phyloP scores from a whole-genome alignment of 768 basidiomycete species.

The Leccinum boreale region DNA sequence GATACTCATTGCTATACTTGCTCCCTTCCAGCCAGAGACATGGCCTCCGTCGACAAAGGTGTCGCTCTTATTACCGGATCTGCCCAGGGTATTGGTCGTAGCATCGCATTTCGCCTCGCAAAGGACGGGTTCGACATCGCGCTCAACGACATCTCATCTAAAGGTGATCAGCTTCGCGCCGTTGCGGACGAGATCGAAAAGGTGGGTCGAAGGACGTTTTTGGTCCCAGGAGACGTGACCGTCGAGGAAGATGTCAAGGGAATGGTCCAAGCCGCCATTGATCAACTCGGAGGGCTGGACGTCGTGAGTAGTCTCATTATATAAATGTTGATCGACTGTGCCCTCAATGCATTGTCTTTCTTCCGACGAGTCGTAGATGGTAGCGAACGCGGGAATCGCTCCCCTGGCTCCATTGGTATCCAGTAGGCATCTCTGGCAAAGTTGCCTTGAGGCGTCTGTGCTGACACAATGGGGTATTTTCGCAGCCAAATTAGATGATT shows the following conservation, averaged over 20 bases:
- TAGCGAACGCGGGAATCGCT: constrained; percentile 10
- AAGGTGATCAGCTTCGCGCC: constrained; percentile 4
- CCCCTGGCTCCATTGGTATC: background rate
- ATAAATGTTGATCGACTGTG: background rate
- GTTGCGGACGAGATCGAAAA: constrained; percentile 9
- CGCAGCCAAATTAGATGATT: background rate
- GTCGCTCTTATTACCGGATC: constrained; percentile 29
- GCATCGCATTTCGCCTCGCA: constrained; percentile 14
- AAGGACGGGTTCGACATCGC: constrained; percentile 25
- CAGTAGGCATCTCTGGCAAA: background rate
- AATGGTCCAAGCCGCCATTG: background rate
- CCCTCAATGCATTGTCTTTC: too few relatives aligned
- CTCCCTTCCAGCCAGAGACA: background rate
- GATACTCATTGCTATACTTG: background rate
- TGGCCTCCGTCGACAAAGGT: constrained; percentile 9
- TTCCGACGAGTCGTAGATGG: constrained; percentile 5
- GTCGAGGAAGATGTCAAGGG: constrained; percentile 1
- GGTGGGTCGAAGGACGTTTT: constrained; percentile 10
- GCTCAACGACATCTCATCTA: constrained; percentile 24
- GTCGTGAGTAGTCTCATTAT: background rate
- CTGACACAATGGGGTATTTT: background rate
- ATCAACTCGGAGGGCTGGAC: constrained; percentile 2
- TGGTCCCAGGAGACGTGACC: constrained; percentile 14
- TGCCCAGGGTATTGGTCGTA: constrained; percentile 26
- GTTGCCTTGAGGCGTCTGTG: background rate